A percentile compares a stretch with the other conserved stretches of the same genome.
phyloP scores from a whole-genome alignment of 1,284 basidiomycete genomes.

The Vanrija sp. region DNA sequence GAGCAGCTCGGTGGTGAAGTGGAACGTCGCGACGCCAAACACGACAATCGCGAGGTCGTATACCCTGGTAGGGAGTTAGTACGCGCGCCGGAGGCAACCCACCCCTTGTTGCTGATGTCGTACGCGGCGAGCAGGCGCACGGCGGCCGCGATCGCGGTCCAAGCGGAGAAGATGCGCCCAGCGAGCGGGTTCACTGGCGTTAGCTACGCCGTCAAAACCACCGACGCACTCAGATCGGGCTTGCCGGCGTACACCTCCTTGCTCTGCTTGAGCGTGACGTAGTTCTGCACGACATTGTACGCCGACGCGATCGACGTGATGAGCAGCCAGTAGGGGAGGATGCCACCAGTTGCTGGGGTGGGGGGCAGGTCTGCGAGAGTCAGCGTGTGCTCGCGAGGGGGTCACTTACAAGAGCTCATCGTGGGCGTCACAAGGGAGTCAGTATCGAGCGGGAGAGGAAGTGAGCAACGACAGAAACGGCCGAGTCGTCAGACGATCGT shows the following conservation, averaged over 20 bases:
- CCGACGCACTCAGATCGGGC: constrained; percentile 51
- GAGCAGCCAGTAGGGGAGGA: constrained; percentile 80
- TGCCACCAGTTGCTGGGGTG: constrained; percentile 52
- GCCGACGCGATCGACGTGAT: constrained; percentile 68
- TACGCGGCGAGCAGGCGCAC: constrained; percentile 82
- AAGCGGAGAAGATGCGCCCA: constrained; percentile 78
- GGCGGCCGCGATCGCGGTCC: constrained; percentile 79
- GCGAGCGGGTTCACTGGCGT: constrained; percentile 74
- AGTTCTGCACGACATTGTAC: constrained; percentile 82
- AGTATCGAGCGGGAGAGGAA: no score
- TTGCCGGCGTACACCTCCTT: constrained; percentile 68
- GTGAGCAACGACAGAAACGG: background rate
- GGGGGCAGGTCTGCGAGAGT: constrained; percentile 26
- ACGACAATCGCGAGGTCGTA: constrained; percentile 85
- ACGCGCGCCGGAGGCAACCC: constrained; percentile 38
- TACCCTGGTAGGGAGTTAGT: constrained; percentile 55
- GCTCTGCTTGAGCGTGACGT: constrained; percentile 70
- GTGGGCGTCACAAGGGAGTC: no score
- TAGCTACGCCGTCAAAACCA: background rate
- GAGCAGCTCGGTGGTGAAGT: constrained; percentile 81
- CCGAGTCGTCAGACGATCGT: no score
- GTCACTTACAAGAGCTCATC: no score
- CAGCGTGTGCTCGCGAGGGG: background rate
- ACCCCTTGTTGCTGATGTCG: constrained; percentile 75
- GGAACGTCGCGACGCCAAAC: constrained; percentile 83